Evolutionary conservation across 352 stramenopile species (phyloP).

Genomic region (Phytophthora citricola): DNA sequence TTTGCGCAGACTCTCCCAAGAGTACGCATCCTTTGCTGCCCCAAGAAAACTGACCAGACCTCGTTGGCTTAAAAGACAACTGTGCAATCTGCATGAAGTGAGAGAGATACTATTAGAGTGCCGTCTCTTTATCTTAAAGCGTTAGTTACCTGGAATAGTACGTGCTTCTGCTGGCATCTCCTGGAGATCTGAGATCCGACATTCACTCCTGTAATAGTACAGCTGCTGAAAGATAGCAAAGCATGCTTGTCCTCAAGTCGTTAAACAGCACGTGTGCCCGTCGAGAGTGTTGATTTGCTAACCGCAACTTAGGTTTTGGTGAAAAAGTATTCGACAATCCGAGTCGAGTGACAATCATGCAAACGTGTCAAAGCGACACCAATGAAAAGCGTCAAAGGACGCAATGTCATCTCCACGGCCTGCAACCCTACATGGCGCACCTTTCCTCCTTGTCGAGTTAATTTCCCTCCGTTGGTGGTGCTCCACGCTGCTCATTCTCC

Average conservation of each 20-base stretch:
- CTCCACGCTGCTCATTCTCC: constrained; percentile 16
- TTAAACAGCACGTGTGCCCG: constrained; percentile 4
- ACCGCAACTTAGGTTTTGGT: constrained; percentile 13
- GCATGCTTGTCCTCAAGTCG: background rate
- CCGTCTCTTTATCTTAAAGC: no score
- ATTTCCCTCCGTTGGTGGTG: background rate
- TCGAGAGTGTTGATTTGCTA: constrained; percentile 5
- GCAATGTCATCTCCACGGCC: constrained; percentile 17
- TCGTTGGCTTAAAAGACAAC: no score
- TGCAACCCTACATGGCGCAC: constrained; percentile 26
- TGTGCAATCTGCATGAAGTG: no score
- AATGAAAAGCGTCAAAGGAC: constrained; percentile 22
- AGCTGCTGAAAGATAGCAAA: background rate
- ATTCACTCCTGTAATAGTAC: no score
- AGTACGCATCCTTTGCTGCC: no score
- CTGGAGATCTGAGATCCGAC: no score
- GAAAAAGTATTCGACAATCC: constrained; percentile 13
- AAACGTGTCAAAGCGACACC: constrained; percentile 15
- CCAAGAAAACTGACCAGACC: no score
- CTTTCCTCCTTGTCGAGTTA: background rate
- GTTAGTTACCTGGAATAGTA: no score
- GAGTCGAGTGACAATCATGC: constrained; percentile 1
- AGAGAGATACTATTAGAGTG: no score
- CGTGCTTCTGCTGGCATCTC: no score
- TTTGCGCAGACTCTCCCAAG: no score